Conservation (phyloP, 805 yeast genomes). For the Candida sakaeoensis region DNA sequence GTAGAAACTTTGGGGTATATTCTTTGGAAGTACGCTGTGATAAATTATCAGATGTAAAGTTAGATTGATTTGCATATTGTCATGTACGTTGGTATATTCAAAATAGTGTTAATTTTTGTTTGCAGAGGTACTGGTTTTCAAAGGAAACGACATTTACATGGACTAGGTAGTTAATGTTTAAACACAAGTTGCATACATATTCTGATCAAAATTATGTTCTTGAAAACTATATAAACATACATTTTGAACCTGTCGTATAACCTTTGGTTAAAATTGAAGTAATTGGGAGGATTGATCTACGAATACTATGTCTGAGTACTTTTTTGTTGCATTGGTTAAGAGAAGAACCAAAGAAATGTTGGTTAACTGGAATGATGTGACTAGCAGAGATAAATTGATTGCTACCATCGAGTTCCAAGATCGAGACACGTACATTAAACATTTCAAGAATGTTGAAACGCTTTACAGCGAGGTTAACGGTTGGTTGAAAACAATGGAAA, state of each 20-base stretch:
- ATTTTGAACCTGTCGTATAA: too few relatives aligned
- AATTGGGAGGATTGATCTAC: not conserved
- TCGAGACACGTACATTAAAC: not conserved
- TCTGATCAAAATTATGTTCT: too few relatives aligned
- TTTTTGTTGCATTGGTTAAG: not conserved
- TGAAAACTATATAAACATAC: too few relatives aligned
- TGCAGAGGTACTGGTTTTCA: not conserved
- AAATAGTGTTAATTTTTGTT: too few relatives aligned
- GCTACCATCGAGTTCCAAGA: not conserved
- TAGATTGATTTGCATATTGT: too few relatives aligned
- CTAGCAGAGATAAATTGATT: not conserved
- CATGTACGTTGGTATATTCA: too few relatives aligned
- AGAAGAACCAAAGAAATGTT: not conserved
- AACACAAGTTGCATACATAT: too few relatives aligned
- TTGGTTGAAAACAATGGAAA: not conserved
- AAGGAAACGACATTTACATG: not conserved
- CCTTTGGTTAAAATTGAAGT: not conserved
- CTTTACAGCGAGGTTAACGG: not conserved
- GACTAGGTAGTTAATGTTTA: too few relatives aligned
- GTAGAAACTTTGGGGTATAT: too few relatives aligned
- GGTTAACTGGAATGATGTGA: slow-evolving; percentile 1
- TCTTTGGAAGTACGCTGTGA: too few relatives aligned
- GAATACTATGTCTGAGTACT: not conserved
- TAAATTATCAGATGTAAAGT: too few relatives aligned
- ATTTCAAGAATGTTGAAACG: not conserved